Evolutionary conservation across 2,329 filamentous ascomycete genomes (phyloP).

Genomic region (Beauveria caledonica): DNA sequence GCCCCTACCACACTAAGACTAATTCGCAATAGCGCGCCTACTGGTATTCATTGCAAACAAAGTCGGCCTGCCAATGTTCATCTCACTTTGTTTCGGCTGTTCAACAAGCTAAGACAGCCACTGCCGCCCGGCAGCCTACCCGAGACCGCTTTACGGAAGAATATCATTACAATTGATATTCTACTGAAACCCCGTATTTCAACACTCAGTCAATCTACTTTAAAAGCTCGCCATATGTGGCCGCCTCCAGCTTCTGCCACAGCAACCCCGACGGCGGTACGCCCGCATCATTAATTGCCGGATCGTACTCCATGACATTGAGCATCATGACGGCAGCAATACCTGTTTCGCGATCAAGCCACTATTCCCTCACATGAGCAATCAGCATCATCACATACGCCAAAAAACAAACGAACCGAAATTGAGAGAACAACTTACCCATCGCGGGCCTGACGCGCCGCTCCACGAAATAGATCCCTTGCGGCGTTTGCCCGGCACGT

Average conservation of each 20-base stretch:
- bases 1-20: too few species aligned
- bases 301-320: conserved; percentile 8
- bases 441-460: conserved; percentile 34
- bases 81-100: too few species aligned
- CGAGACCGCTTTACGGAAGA: too few species aligned
- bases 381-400: neutral
- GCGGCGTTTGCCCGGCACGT: conserved; percentile 31
- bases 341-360: conserved; percentile 21
- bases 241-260: conserved; percentile 4
- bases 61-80: too few species aligned
- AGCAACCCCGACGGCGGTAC: neutral
- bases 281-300: neutral
- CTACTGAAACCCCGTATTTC: too few species aligned
- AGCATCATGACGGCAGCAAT: conserved; percentile 12
- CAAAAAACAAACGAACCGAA: neutral
- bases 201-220: neutral
- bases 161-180: too few species aligned
- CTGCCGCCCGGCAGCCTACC: too few species aligned
- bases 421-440: conserved; percentile 25
- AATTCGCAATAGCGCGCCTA: too few species aligned
- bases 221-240: neutral
- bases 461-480: conserved; percentile 36
- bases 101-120: too few species aligned
- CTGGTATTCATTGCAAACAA: too few species aligned
- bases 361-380: conserved; percentile 14